Conservation (phyloP, 371 early-diverging fungal genomes). For the Syncephalastrum monosporum region DNA sequence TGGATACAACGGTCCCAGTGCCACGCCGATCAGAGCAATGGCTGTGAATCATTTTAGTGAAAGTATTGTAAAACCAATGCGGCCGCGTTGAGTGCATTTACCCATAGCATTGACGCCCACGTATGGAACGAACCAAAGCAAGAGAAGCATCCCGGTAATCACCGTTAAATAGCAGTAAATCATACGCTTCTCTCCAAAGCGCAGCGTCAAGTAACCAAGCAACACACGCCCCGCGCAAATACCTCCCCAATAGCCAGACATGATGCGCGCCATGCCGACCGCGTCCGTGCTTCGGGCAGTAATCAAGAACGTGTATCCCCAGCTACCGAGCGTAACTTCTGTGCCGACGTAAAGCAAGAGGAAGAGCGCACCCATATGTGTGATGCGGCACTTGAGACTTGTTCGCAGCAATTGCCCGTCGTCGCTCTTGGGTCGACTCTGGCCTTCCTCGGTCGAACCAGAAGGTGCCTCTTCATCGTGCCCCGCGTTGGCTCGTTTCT, state of each 20-base stretch:
- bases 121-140: conserved; percentile 17
- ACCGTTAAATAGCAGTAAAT: conserved; percentile 13
- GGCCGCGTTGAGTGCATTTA: neutral
- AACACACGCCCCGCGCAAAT: conserved; percentile 22
- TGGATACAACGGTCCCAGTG: conserved; percentile 26
- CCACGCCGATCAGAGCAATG: conserved; percentile 16
- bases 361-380: conserved; percentile 18
- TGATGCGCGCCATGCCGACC: conserved; percentile 21
- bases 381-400: conserved; percentile 12
- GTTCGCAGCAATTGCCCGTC: neutral
- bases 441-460: neutral
- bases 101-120: conserved; percentile 17
- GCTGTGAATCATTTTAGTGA: neutral
- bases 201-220: conserved; percentile 20
- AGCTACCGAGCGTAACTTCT: conserved; percentile 28
- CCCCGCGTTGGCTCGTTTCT: neutral
- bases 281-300: conserved; percentile 18
- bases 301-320: conserved; percentile 27
- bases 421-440: neutral
- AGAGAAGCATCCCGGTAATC: conserved; percentile 14
- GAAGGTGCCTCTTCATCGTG: no score
- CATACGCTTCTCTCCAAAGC: conserved; percentile 29
- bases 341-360: conserved; percentile 26
- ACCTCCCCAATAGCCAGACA: conserved; percentile 31
- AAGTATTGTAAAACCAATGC: neutral